Base-by-base conservation (phyloP, 495 filamentous ascomycete genomes). In the Neurospora sp. region DNA sequence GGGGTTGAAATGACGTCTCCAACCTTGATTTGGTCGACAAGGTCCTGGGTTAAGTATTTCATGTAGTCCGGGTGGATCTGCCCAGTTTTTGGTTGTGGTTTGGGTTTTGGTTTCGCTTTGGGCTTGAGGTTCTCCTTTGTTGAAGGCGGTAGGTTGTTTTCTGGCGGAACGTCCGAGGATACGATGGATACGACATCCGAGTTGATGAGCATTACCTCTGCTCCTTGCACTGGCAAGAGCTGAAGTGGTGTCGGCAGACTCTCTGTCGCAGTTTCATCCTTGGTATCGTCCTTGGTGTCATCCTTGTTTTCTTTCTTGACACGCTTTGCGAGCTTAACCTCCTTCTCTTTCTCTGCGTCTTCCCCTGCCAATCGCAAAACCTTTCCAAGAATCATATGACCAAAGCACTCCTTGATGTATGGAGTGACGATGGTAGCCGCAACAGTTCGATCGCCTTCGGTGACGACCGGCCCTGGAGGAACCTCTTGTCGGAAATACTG, bases 341-440 rank as follows among this genome's bases (percentile, higher is more conserved):
- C 54, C 14, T 66, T 35, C 23, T 31, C 35, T 6, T 72, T 38
- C 6, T 72, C 40, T 12, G 71, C 35, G 11, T 42, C 41, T 4
- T 76, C 76, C 1, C 77, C 71, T 5, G 80, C 76, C 2, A 54
- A 23, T 44, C 81, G 75, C 41, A 90, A 79, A 2, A 87, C 79
- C 20, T 85, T 79, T 2, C 84, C 87, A 78, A 92, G 91, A 5
- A 86, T 81, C 81, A 92, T 84, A 44, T 90, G 79, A 11, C 86
- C 84, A 75, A 94, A 94, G 72, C 86, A 87, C 23, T 88, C 78
- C 72, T 89, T 86, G 5, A 91, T 86, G 71, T 88, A 92, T 0
- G 90, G 89, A 0, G 92, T 93, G 5, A 93, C 90, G 8, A 91
- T 83, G 0, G 93, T 94, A 41, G 79, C 78, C 0, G 73, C 41